These are phyloP conservation scores for Cicer bijugum DNA, from an alignment of 306 rosid species.

Conservation along the genomic window DNA sequence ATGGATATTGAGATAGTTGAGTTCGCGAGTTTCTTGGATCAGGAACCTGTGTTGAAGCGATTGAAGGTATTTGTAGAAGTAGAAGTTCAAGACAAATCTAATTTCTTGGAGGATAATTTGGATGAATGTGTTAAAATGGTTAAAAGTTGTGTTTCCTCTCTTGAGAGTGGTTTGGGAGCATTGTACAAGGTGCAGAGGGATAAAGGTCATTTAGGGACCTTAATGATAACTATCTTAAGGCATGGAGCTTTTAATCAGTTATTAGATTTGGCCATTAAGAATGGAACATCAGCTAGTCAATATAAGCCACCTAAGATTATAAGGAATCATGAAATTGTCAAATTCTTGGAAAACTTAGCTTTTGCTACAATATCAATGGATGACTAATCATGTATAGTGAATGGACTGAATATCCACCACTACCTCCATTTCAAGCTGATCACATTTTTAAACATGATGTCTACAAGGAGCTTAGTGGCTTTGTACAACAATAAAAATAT, in stretches of 20 bases:
- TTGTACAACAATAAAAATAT: background rate
- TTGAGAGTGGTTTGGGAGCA: slow-evolving; percentile 66
- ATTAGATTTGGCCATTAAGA: slow-evolving; percentile 53
- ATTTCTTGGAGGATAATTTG: slow-evolving; percentile 41
- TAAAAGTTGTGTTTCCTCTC: slow-evolving; percentile 47
- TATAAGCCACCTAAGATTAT: slow-evolving; percentile 74
- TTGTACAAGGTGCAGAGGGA: slow-evolving; percentile 56
- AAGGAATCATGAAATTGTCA: slow-evolving; percentile 52
- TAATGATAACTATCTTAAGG: slow-evolving; percentile 50
- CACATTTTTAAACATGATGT: slow-evolving; percentile 9
- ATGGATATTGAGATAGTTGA: slow-evolving; percentile 55
- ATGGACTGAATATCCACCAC: slow-evolving; percentile 11
- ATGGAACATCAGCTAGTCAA: slow-evolving; percentile 67
- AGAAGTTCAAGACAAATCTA: slow-evolving; percentile 53
- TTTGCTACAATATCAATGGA: slow-evolving; percentile 40
- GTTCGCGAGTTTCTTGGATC: slow-evolving; percentile 60
- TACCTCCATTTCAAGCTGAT: background rate
- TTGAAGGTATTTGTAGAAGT: slow-evolving; percentile 60
- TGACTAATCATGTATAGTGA: slow-evolving; percentile 22
- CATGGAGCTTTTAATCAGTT: slow-evolving; percentile 59
- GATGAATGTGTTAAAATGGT: slow-evolving; percentile 47
- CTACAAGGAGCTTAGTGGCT: background rate
- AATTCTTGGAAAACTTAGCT: slow-evolving; percentile 50
- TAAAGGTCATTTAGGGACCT: slow-evolving; percentile 54
- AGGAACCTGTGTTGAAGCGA: slow-evolving; percentile 49